These are phyloP conservation scores for Daldinia sp. DNA, from an alignment of 2,329 filamentous ascomycete genomes.

Conservation along the genomic window DNA sequence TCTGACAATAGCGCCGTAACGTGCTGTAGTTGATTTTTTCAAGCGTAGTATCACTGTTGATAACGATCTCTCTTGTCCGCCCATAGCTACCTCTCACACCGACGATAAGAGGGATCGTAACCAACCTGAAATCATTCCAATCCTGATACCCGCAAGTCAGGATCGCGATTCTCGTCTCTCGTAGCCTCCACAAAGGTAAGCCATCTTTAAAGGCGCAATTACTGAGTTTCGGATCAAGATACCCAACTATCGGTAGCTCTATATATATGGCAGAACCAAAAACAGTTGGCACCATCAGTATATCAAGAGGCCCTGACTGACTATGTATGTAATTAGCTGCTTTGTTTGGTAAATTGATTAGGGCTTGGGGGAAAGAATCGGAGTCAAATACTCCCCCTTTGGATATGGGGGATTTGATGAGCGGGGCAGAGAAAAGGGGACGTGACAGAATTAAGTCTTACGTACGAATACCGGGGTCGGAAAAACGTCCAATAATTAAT, in stretches of 20 bases:
- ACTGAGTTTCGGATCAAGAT: not conserved
- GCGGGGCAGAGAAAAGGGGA: not conserved
- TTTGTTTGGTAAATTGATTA: not conserved
- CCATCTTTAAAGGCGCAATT: not conserved
- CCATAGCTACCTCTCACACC: conserved; percentile 15
- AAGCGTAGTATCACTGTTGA: not conserved
- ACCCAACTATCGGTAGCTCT: not conserved
- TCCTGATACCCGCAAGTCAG: conserved; percentile 20
- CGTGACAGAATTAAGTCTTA: not conserved
- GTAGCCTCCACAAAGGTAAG: not conserved
- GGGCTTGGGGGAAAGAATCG: too few relatives aligned
- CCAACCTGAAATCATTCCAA: not conserved
- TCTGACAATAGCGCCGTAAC: too few relatives aligned
- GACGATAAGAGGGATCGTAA: conserved; percentile 9
- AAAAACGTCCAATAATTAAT: conserved; percentile 10
- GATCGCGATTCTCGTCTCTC: not conserved
- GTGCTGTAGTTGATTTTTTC: not conserved
- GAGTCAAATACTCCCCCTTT: too few relatives aligned
- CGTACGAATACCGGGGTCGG: conserved; percentile 3
- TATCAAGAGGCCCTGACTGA: not conserved
- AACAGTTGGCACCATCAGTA: not conserved
- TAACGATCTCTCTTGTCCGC: conserved; percentile 16
- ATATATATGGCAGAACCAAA: conserved; percentile 7
- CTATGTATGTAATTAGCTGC: not conserved
- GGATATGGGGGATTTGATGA: too few relatives aligned